Evolutionary conservation across 345 rosid species (phyloP), one percentile per base, ranked within the genome.

Genomic region (Camelina neglecta): DNA sequence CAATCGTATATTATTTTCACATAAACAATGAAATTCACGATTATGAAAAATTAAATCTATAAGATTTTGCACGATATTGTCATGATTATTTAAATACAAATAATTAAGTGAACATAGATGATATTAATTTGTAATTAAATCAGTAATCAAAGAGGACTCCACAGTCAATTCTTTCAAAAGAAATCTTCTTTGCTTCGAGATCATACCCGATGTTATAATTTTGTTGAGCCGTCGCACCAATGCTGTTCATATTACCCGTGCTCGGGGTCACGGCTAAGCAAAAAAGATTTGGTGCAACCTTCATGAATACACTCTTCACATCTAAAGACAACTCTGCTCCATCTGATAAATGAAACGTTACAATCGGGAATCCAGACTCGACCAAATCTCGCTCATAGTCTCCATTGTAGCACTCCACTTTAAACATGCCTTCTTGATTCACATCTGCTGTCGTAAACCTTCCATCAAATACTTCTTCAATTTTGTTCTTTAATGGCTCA

Each of bases 321-420:
- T 71, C 75, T 12, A 71, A 57, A 9, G 65, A 58, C 42, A 71
- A 47, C 55, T 71, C 75, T 7, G 47, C 75, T n/a, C 75, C 75
- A 23, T 21, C 75, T 4, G 57, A 45, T 7, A 71, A 71, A 8
- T 45, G 56, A 47, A 71, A 29, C 26, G 58, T 71, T 48, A 71
- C 31, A 13, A 11, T 31, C 10, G 75, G 75, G 38, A 71, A 71
- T 21, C 75, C 75, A 3, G 65, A 23, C 10, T 31, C 56, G 3
- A 65, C 69, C 67, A 71, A 11, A 45, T 71, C 67, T 24, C 42
- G 11, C 11, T 58, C 65, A 4, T 59, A 12, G 20, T 47, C 9
- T 44, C 75, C 75, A 45, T 45, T 26, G 66, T 71, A 71, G 21
- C 75, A 71, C 44, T 55, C 57, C 57, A 24, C 3, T 18, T 33